Evolutionary conservation across 345 rosid genomes (phyloP).

Genomic region (Streptanthus diversifolius): DNA sequence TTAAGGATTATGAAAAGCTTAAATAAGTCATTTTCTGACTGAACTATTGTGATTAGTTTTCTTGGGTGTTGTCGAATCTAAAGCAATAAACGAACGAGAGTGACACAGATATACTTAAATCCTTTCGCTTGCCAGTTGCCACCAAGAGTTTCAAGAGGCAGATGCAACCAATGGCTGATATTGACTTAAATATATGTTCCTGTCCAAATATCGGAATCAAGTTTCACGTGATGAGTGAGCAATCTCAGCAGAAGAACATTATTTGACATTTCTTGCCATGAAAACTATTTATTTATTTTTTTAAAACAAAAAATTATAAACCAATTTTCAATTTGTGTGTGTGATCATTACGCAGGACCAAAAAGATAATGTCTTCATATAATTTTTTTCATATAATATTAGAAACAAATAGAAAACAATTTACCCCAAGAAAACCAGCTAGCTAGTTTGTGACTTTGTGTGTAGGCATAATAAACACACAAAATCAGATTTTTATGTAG

Average conservation of each 20-base stretch:
- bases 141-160: neutral
- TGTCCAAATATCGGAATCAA: constrained; percentile 4
- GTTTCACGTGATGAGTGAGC: constrained; percentile 27
- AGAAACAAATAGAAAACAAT: too few relatives aligned
- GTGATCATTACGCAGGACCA: too few relatives aligned
- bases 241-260: neutral
- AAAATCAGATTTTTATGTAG: too few relatives aligned
- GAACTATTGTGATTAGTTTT: constrained; percentile 8
- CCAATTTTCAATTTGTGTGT: too few relatives aligned
- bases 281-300: too few relatives aligned
- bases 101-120: neutral
- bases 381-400: too few relatives aligned
- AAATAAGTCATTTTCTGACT: neutral
- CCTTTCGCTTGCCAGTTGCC: neutral
- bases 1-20: neutral
- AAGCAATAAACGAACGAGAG: constrained; percentile 17
- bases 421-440: too few relatives aligned
- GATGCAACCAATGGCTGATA: constrained; percentile 1
- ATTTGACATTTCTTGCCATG: constrained; percentile 12
- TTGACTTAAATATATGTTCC: neutral
- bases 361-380: too few relatives aligned
- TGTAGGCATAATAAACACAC: too few relatives aligned
- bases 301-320: too few relatives aligned
- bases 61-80: constrained; percentile 1
- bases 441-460: too few relatives aligned